These are phyloP conservation scores for Diaporthe citrichinensis DNA, from an alignment of 2,329 filamentous ascomycete genomes.

Conservation along the genomic window DNA sequence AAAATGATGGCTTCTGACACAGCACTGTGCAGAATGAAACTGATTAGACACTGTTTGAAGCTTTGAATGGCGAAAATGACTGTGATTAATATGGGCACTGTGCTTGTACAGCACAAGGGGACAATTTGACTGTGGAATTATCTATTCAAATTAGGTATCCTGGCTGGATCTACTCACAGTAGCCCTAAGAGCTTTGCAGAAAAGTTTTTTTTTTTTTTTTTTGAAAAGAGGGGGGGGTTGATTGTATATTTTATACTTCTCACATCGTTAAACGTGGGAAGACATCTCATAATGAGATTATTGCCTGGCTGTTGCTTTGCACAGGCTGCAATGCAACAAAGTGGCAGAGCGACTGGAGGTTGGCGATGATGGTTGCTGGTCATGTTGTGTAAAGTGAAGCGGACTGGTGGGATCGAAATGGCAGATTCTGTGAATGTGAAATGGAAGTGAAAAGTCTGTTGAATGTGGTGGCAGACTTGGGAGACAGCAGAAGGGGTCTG, in stretches of 20 bases:
- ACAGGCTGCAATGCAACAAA: conserved; percentile 17
- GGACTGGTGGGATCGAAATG: conserved; percentile 17
- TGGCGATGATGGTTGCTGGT: background rate
- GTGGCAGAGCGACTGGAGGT: conserved; percentile 11
- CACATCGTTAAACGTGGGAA: too few relatives aligned
- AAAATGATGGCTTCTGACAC: background rate
- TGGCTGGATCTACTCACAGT: too few relatives aligned
- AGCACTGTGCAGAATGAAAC: background rate
- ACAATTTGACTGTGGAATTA: too few relatives aligned
- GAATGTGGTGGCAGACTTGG: conserved; percentile 19
- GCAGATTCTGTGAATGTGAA: conserved; percentile 8
- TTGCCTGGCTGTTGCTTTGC: background rate
- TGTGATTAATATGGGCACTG: background rate
- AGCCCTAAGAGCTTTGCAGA: too few relatives aligned
- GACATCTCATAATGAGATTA: background rate
- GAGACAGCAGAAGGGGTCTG: conserved; percentile 12
- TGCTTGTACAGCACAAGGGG: too few relatives aligned
- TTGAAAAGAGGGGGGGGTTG: too few relatives aligned
- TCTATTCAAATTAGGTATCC: too few relatives aligned
- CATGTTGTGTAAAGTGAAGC: background rate
- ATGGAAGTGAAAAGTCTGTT: too few relatives aligned
- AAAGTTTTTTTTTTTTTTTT: too few relatives aligned
- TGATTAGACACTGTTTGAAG: background rate
- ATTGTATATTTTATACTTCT: too few relatives aligned
- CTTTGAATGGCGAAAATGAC: background rate